These are phyloP conservation scores for Turnera subulata DNA, from an alignment of 345 rosid genomes.

Conservation along the genomic window DNA sequence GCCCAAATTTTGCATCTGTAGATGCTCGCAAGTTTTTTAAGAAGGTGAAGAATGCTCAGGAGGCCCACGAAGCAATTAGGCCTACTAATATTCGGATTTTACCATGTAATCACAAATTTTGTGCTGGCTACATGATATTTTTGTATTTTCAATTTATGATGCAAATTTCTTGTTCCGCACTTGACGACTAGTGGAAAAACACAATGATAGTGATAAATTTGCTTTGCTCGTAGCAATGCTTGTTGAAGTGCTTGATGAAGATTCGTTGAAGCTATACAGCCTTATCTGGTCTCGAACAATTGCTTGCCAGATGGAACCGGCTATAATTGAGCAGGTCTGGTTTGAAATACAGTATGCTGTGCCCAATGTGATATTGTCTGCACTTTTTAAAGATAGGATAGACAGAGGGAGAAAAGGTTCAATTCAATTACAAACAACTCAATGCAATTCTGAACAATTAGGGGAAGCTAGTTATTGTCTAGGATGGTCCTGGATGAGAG, in stretches of 20 bases:
- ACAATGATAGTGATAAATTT: conserved; percentile 14
- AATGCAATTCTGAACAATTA: too few species aligned
- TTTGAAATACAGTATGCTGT: not conserved
- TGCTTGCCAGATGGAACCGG: conserved; percentile 96
- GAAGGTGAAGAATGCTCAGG: conserved; percentile 97
- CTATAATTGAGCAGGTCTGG: conserved; percentile 64
- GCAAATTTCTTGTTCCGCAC: conserved; percentile 9
- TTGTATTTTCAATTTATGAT: conserved; percentile 4
- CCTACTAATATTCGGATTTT: conserved; percentile 76
- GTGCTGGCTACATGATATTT: conserved; percentile 12
- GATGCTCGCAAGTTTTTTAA: conserved; percentile 73
- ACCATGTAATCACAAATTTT: conserved; percentile 57
- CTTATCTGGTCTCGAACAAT: conserved; percentile 90
- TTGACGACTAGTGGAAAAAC: not conserved
- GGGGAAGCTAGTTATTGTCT: too few species aligned
- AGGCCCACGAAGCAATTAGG: conserved; percentile 99
- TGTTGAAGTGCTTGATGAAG: conserved; percentile 71
- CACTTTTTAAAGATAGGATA: too few species aligned
- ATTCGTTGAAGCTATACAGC: conserved; percentile 78
- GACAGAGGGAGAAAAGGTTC: too few species aligned
- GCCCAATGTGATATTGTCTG: too few species aligned
- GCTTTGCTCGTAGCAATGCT: conserved; percentile 53
- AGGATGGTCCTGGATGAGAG: too few species aligned
- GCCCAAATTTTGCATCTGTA: conserved; percentile 50
- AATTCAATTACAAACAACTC: too few species aligned